Base-by-base conservation (phyloP, 768 basidiomycete genomes). In the Botryobasidium botryosum region DNA sequence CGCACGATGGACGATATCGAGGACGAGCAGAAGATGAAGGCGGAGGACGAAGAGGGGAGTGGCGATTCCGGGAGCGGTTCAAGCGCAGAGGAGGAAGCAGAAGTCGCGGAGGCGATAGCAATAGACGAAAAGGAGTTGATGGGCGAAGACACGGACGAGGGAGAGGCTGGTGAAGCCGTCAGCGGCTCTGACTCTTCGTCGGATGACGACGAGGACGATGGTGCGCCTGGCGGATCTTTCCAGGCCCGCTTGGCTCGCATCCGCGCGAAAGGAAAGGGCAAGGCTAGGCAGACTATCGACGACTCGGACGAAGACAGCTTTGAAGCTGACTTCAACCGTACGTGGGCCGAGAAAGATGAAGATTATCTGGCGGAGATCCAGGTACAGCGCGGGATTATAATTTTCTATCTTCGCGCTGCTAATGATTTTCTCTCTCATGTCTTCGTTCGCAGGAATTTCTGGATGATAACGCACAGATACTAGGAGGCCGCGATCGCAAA, bases 1-100 rank as follows among this genome's bases (percentile, higher is more conserved):
- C 59, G 70, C 37, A 77, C 75, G n/a, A 73, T 75, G 61, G 78
- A 75, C 53, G 81, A 85, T 59, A 53, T 82, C 18, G 68, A 62
- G 37, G 77, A 79, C 56, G 67, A 61, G 43, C 65, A 64, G 45
- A 59, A 57, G 50, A 69, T 77, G 55, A 56, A 51, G 42, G 46
- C 31, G 32, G 74, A 77, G 51, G 74, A 76, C 46, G 56, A 57
- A 1, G 64, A 77, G 47, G 60, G 70, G n/a, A 65, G 7, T 49
- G 53, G 32, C 56, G 53, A 41, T 21, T 66, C 2, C 64, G 67
- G 18, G 49, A 54, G 13, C 49, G 17, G 21, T 7, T 41, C 52
- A 24, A 5, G 42, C 50, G 35, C 56, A 45, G 20, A 48, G 41
- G 7, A 57, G 8, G 46, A 18, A 3, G 42, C 17, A 1, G 46